Base-by-base conservation (phyloP, 345 rosid genomes). In the Populus pruinosa region DNA sequence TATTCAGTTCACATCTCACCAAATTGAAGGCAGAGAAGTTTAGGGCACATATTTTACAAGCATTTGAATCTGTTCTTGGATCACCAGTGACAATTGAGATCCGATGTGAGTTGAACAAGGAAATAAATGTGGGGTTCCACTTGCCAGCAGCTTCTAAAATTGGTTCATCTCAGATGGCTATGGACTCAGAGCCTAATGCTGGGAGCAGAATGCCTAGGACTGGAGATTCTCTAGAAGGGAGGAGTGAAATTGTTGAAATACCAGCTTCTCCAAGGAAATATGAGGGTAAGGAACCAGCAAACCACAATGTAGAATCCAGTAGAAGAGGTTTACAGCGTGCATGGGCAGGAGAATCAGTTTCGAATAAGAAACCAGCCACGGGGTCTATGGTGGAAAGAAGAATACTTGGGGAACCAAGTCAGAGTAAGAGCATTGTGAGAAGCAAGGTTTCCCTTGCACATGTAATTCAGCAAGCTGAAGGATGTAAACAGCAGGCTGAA, bases 391-490 rank as follows among this genome's bases (percentile, higher is more conserved):
- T 84, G 36, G 90, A 69, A 74, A 86, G 91, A 79, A 76, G 82
- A 76, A 91, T 79, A 82, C 81, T 71, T 20, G 83, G 91, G 70
- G 89, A 90, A 72, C 87, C 23, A 41, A 85, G 83, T 70, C 92
- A 88, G 79, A 85, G 91, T 73, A 91, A 70, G 81, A 96, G 97
- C 88, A 88, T 96, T n/a, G 98, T 93, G 82, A 89, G 87, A 85
- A 85, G 98, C 79, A 96, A 91, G 90, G 93, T 94, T 1, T 92
- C 98, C 66, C 92, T 92, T 59, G 94, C 91, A 43, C 97, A 87
- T 50, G 97, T 92, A 81, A 91, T 94, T 71, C 95, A 91, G 76
- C 94, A 92, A 82, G 97, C 89, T 38, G 98, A 93, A 90, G 98
- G 92, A 73, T 87, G 92, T 79, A 67, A 84, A 9, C 90, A 91